A percentile compares a stretch with the other conserved stretches of the same genome.
Conservation (phyloP, 768 basidiomycete genomes). For the Dacryopinax primogenitus region DNA sequence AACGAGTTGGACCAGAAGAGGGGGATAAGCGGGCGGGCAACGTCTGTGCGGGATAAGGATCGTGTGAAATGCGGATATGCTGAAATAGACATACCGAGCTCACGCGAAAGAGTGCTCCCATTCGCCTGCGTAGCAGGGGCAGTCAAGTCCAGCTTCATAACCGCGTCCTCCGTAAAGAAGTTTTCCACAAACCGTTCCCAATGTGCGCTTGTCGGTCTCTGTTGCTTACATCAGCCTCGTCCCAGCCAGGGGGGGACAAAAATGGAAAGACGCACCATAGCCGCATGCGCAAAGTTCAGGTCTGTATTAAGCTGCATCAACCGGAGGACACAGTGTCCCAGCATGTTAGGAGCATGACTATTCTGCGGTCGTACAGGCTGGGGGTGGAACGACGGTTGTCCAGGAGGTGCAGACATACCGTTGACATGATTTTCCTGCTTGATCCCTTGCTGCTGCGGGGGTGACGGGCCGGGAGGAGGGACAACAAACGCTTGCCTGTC, state of each 20-base stretch:
- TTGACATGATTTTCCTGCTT: background rate
- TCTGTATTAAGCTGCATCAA: background rate
- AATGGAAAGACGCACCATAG: conserved; percentile 54
- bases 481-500: background rate
- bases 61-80: conserved; percentile 10
- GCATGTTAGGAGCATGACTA: conserved; percentile 16
- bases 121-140: conserved; percentile 55
- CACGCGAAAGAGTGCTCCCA: conserved; percentile 74
- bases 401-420: background rate
- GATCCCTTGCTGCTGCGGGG: no score
- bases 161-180: conserved; percentile 57
- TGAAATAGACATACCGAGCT: conserved; percentile 50
- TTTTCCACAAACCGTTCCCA: conserved; percentile 55
- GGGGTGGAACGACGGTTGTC: background rate
- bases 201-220: conserved; percentile 27
- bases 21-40: conserved; percentile 63
- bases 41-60: conserved; percentile 37
- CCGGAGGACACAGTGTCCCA: conserved; percentile 29
- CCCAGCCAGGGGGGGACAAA: conserved; percentile 48
- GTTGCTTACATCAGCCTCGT: conserved; percentile 28
- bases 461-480: no score
- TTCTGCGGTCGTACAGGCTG: conserved; percentile 6
- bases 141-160: conserved; percentile 43
- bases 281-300: conserved; percentile 26
- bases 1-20: conserved; percentile 77